Percentiles rank a stretch among this genome's conserved stretches.
These are phyloP conservation scores for Diplodia scrobiculata DNA, from an alignment of 2,329 filamentous ascomycete species.

Conservation along the genomic window DNA sequence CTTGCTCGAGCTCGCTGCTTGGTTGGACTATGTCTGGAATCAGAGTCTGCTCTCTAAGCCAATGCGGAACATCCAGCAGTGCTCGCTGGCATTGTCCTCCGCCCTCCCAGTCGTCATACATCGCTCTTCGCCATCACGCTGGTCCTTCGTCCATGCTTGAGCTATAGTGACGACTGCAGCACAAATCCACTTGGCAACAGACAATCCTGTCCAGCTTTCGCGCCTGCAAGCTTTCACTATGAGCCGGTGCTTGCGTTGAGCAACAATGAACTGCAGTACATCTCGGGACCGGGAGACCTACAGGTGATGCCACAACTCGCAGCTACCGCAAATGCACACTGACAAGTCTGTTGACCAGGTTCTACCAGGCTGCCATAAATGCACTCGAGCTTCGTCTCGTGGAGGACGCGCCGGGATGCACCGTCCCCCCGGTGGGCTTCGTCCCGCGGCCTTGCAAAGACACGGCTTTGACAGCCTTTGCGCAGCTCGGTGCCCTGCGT, in stretches of 20 bases:
- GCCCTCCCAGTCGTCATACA: not conserved
- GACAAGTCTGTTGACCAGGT: not conserved
- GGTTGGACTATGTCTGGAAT: not conserved
- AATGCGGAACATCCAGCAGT: constrained; percentile 12
- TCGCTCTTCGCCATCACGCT: not conserved
- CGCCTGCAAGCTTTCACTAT: not conserved
- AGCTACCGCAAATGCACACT: not conserved
- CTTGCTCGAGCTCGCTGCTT: not conserved
- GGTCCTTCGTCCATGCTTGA: not conserved
- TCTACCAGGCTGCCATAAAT: constrained; percentile 28
- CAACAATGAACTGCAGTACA: constrained; percentile 23
- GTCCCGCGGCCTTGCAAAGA: constrained; percentile 37
- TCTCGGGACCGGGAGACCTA: constrained; percentile 23
- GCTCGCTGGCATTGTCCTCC: constrained; percentile 10
- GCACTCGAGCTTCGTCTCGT: constrained; percentile 24
- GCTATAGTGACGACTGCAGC: not conserved
- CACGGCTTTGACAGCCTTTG: constrained; percentile 43
- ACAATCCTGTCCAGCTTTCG: not conserved
- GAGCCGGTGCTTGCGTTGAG: constrained; percentile 1
- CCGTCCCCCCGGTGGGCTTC: constrained; percentile 3
- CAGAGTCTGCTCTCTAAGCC: not conserved
- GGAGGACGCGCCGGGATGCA: constrained; percentile 1
- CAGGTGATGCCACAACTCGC: not conserved
- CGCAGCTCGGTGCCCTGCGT: constrained; percentile 45
- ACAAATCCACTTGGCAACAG: not conserved